Conservation (phyloP, 805 yeast genomes). For the Saccharomycopsis selenospora region DNA sequence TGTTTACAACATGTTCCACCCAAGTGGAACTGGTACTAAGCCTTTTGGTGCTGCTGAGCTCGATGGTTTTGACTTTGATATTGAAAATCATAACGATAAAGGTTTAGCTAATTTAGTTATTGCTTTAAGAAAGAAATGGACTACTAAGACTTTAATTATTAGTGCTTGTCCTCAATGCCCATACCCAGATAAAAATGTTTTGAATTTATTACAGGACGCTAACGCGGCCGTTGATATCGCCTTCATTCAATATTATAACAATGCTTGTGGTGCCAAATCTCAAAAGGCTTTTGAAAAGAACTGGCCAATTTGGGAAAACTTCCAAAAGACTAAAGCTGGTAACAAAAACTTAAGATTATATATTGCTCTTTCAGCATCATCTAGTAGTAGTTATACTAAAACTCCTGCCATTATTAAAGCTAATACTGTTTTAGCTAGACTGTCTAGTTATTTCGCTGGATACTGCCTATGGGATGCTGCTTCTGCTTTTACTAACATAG, state of each 20-base stretch:
- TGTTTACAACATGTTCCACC: constrained; percentile 55
- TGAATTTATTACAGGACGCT: constrained; percentile 35
- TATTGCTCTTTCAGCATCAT: constrained; percentile 54
- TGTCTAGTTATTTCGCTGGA: constrained; percentile 14
- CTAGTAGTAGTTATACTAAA: constrained; percentile 47
- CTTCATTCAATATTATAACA: constrained; percentile 62
- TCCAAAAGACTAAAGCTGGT: constrained; percentile 37
- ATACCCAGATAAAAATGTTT: constrained; percentile 46
- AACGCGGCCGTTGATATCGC: constrained; percentile 43
- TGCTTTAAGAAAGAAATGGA: constrained; percentile 27
- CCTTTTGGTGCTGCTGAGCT: constrained; percentile 20
- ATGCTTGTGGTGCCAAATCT: constrained; percentile 13
- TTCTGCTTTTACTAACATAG: constrained; percentile 12
- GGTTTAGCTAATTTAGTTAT: constrained; percentile 48
- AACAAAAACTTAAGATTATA: constrained; percentile 47
- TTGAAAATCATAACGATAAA: constrained; percentile 31
- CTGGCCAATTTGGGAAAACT: constrained; percentile 44
- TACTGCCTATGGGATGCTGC: constrained; percentile 20
- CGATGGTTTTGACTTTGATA: constrained; percentile 21
- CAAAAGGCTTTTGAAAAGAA: constrained; percentile 24
- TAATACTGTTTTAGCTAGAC: constrained; percentile 10
- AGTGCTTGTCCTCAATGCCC: constrained; percentile 68
- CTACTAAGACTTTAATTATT: constrained; percentile 48
- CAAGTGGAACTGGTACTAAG: constrained; percentile 36
- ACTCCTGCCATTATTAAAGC: constrained; percentile 23